These are phyloP conservation scores for Polytrichum commune DNA, from an alignment of 225 moss, liverwort and hornwort genomes.

Conservation along the genomic window DNA sequence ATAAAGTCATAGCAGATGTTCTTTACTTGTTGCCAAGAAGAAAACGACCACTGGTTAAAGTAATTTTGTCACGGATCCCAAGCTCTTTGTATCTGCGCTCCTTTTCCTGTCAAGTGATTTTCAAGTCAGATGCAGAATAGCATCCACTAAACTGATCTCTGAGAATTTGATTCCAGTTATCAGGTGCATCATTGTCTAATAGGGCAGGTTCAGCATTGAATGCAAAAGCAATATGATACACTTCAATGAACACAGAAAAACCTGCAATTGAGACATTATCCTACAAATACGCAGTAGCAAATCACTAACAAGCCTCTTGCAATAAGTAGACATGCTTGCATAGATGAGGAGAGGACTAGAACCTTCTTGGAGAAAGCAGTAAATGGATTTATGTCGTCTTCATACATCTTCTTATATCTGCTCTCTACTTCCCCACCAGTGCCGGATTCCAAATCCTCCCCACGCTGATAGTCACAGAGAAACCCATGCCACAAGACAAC, in stretches of 20 bases:
- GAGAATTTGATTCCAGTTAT: too few species aligned
- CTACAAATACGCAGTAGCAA: too few species aligned
- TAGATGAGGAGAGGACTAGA: slow-evolving; percentile 3
- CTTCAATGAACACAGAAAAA: too few species aligned
- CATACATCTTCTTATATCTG: slow-evolving; percentile 97
- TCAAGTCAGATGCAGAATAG: too few species aligned
- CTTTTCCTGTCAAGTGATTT: slow-evolving; percentile 57
- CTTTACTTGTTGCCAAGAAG: slow-evolving; percentile 88
- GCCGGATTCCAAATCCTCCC: slow-evolving; percentile 87
- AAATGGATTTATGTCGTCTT: slow-evolving; percentile 96
- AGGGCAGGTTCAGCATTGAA: too few species aligned
- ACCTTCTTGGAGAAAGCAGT: slow-evolving; percentile 99
- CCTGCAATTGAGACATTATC: too few species aligned
- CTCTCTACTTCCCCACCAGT: slow-evolving; percentile 76
- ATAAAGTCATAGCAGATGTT: neutral
- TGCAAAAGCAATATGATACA: too few species aligned
- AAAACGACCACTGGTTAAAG: slow-evolving; percentile 95
- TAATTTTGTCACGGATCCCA: slow-evolving; percentile 91
- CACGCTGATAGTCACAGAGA: slow-evolving; percentile 40
- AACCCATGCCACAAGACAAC: neutral
- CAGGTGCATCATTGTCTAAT: too few species aligned
- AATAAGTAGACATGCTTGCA: neutral
- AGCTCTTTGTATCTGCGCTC: slow-evolving; percentile 96
- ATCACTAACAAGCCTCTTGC: too few species aligned
- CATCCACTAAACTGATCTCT: too few species aligned